phyloP scores from a whole-genome alignment of 495 filamentous ascomycete species.

The Aspergillus bertholletiae region DNA sequence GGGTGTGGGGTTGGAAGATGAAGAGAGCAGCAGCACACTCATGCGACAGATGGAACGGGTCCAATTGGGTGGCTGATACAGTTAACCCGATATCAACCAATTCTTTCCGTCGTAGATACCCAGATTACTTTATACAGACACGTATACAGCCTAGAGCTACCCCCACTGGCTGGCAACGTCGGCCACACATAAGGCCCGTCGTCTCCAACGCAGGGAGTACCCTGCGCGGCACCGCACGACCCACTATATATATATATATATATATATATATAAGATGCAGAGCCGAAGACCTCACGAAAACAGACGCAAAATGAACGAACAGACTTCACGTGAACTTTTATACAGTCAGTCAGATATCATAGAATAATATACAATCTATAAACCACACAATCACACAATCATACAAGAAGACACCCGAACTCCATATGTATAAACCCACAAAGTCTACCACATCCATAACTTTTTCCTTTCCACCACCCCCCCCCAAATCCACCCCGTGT shows the following conservation, averaged over 20 bases:
- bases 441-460: not conserved
- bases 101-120: not conserved
- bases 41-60: slow-evolving; percentile 52
- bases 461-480: not conserved
- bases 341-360: not conserved
- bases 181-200: too few species aligned
- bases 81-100: not conserved
- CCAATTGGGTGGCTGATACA: slow-evolving; percentile 30
- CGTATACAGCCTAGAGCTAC: not conserved
- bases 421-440: not conserved
- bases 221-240: too few species aligned
- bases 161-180: not conserved
- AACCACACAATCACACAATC: not conserved
- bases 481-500: too few species aligned
- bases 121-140: not conserved
- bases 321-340: not conserved
- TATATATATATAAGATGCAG: not conserved
- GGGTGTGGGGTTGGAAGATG: slow-evolving; percentile 50
- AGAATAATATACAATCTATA: not conserved
- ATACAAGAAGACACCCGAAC: not conserved
- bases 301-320: not conserved
- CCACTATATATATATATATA: too few species aligned
- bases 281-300: not conserved
- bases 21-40: slow-evolving; percentile 53
- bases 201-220: too few species aligned